phyloP scores from a whole-genome alignment of 2,329 filamentous ascomycete genomes.

The Phyllosticta citriasiana region DNA sequence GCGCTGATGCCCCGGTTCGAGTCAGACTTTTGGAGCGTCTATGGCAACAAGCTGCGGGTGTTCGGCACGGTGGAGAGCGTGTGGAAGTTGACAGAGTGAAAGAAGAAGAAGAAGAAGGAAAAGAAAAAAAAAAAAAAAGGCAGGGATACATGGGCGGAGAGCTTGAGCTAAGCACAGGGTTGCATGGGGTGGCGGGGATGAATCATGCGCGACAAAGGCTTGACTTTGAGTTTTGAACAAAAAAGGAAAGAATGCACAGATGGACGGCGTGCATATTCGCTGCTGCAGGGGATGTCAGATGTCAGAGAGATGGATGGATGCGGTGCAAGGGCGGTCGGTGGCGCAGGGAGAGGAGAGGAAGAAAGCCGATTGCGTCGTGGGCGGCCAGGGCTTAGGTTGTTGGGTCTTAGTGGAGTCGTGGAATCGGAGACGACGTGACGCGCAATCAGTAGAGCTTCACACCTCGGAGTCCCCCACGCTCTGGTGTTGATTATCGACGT shows the following conservation, averaged over 20 bases:
- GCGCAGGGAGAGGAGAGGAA: too few relatives aligned
- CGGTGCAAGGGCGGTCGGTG: not conserved
- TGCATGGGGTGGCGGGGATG: not conserved
- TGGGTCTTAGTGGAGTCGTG: too few relatives aligned
- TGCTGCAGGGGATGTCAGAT: not conserved
- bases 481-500: too few relatives aligned
- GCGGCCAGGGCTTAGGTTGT: too few relatives aligned
- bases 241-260: not conserved
- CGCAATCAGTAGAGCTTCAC: too few relatives aligned
- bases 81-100: conserved; percentile 10
- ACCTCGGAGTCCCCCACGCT: too few relatives aligned
- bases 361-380: too few relatives aligned
- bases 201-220: not conserved
- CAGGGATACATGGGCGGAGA: not conserved
- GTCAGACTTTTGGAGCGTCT: conserved; percentile 46
- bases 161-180: not conserved
- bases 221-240: not conserved
- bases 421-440: too few relatives aligned
- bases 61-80: conserved; percentile 48
- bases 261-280: not conserved
- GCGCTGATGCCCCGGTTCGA: conserved; percentile 43
- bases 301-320: not conserved
- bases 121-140: not conserved
- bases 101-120: too few relatives aligned
- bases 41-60: conserved; percentile 49